Evolutionary conservation across 768 basidiomycete genomes (phyloP), one percentile per base, ranked within the genome.

Genomic region (Favolaschia claudopus): DNA sequence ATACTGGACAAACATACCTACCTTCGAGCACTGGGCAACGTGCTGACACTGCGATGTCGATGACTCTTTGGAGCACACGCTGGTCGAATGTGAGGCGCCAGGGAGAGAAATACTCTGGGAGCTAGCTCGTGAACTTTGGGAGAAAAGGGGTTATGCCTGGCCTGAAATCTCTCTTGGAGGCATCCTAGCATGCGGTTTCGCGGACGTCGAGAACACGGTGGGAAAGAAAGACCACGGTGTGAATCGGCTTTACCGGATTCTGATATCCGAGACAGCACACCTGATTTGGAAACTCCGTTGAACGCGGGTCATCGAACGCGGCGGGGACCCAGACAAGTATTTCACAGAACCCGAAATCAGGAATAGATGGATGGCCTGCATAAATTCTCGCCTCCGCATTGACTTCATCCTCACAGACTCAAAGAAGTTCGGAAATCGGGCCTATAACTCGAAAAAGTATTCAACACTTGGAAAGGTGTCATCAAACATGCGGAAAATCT

Each of bases 281-380:
- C 63, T 62, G 5, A 67, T 67, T 2, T 69, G 67, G 67, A 50
- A 43, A 34, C 15, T 63, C 37, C 40, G 67, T 14, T 65, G 64
- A 40, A 57, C 59, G 12, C 19, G 61, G 13, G 50, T 57, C 15
- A 68, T 68, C 13, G 28, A 47, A 4, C 27, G 37, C 5, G 53
- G 49, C 0, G 36, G 48, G 14, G 36, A 52, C 17, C 50, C 49
- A 24, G 24, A 33, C 0, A 42, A 20, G 15, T 52, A 34, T 14
- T 20, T 25, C 5, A n/a, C 54, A 5, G 28, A 45, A 45, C 1
- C 0, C 7, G 44, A 55, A 24, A 20, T 55, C 1, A 42, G 42
- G 6, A 58, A 58, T 17, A 48, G 37, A 12, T 57, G 46, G 55
- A n/a, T 49, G 0, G 4, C 27, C 34, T 37, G 43, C 5, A 55